Conservation (phyloP, 139 green algal genomes). For the Spirogloea muscicola region DNA sequence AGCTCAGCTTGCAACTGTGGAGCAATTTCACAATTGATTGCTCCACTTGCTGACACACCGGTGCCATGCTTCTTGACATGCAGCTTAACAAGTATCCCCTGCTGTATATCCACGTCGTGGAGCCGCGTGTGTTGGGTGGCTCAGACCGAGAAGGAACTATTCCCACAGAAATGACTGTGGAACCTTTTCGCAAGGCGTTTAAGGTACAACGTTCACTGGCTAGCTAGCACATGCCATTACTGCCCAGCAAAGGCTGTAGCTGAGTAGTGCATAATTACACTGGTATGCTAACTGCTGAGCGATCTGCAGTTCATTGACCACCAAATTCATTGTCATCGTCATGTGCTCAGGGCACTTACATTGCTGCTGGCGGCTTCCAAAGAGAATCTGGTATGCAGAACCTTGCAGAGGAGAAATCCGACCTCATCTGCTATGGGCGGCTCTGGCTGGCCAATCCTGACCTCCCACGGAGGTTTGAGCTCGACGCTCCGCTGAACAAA, state of each 20-base stretch:
- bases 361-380: conserved; percentile 72
- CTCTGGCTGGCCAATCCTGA: conserved; percentile 74
- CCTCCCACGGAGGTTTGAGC: conserved; percentile 61
- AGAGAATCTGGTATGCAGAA: conserved; percentile 50
- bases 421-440: conserved; percentile 58
- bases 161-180: conserved; percentile 40
- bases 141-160: background rate
- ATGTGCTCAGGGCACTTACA: conserved; percentile 64
- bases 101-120: conserved; percentile 73
- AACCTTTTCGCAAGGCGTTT: conserved; percentile 58
- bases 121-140: conserved; percentile 52
- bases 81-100: conserved; percentile 62
- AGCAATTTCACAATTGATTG: no score
- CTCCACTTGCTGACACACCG: no score
- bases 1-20: no score
- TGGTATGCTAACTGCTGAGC: no score
- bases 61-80: no score
- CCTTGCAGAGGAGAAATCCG: conserved; percentile 49
- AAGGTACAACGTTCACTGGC: no score
- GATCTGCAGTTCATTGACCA: no score
- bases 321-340: no score
- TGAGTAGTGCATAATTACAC: no score
- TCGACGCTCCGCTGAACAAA: conserved; percentile 64
- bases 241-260: no score
- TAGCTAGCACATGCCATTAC: no score